These are phyloP conservation scores for Fusarium acutatum DNA, from an alignment of 2,329 filamentous ascomycete species.

Conservation along the genomic window DNA sequence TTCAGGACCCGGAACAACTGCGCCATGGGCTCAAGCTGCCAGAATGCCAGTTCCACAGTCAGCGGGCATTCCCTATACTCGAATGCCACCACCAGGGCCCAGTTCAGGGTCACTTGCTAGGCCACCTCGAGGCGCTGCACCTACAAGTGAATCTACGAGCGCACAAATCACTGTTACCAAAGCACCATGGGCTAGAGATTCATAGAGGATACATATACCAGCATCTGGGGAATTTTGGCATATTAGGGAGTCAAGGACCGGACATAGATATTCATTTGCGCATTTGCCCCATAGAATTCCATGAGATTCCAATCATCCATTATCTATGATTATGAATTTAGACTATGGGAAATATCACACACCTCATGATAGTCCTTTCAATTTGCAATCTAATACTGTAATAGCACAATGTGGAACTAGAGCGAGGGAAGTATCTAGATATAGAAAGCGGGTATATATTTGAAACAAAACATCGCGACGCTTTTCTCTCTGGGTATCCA, in stretches of 20 bases:
- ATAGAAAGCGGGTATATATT: conserved; percentile 45
- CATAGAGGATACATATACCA: background rate
- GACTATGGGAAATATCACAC: background rate
- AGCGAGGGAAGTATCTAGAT: background rate
- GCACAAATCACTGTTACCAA: conserved; percentile 54
- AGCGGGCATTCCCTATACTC: conserved; percentile 52
- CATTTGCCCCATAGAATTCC: conserved; percentile 17
- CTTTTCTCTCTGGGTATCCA: conserved; percentile 46
- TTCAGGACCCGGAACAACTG: conserved; percentile 48
- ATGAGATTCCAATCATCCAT: background rate
- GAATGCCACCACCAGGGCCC: conserved; percentile 45
- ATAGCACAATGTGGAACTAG: background rate
- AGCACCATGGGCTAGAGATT: conserved; percentile 57
- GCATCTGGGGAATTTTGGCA: background rate
- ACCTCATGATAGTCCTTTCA: background rate
- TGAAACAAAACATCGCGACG: conserved; percentile 39
- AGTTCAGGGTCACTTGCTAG: conserved; percentile 40
- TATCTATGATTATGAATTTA: background rate
- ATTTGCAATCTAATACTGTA: background rate
- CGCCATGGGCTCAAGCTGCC: conserved; percentile 55
- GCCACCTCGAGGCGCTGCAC: conserved; percentile 26
- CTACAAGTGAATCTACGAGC: conserved; percentile 44
- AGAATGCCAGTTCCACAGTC: conserved; percentile 49
- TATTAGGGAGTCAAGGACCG: conserved; percentile 1
- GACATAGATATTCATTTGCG: conserved; percentile 17